Base-by-base conservation (phyloP, 176 grass and related monocot genomes). In the Zizania latifolia region DNA sequence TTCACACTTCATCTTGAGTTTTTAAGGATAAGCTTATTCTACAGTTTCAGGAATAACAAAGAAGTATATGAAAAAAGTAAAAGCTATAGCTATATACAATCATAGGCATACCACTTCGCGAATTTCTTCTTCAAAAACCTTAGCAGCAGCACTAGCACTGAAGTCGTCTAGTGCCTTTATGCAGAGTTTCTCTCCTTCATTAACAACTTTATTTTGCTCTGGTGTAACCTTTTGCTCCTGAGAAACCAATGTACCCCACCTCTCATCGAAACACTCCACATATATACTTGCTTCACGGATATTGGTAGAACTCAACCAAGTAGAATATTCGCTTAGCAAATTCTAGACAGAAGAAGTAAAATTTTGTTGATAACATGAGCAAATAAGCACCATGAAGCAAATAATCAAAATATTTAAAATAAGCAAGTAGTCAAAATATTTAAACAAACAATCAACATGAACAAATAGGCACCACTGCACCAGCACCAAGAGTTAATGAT, bases 111-210 rank as follows among this genome's bases (percentile, higher is more conserved):
- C 95, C 92, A 92, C 86, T 94, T 92, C 89, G 19, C 84, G 72
- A 54, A 99, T 86, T 89, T 99, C 95, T 70, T 94, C 82, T 80
- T 99, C 95, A 77, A 94, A 92, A 88, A 86, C 78, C 77, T 63
- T 92, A 43, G 95, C 81, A 48, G 86, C 89, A 74, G 89, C 82
- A 78, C 82, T 85, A 67, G 89, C 55, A 73, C 76, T 94, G 61
- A 99, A 99, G 73, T 39, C 67, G 40, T 94, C 72, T 53, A 94
- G 38, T 70, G 88, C 84, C 64, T 86, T 92, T 12, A 74, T 32
- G 16, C 76, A 88, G 41, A 90, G 69, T 66, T 90, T 86, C 58
- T 84, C 85, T 14, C 54, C 71, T 34, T 64, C 72, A 75, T 75
- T 71, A 72, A 84, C 63, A 70, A 86, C 51, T 74, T 48, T 51